Base-by-base conservation (phyloP, 1,284 basidiomycete genomes). In the Boletus semigastroideus region DNA sequence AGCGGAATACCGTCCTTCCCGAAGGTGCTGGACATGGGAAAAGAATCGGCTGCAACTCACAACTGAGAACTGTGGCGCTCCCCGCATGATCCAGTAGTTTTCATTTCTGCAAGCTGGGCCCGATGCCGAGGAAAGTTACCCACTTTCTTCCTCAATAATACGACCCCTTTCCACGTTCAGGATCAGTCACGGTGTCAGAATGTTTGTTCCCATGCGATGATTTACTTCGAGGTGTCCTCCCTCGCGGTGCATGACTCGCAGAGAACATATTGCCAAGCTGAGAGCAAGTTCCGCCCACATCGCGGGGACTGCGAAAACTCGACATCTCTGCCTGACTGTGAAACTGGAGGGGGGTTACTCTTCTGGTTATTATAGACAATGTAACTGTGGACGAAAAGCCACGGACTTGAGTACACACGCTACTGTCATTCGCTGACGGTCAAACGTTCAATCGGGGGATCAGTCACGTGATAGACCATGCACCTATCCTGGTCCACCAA, bases 21-120 rank as follows among this genome's bases (percentile, higher is more conserved):
- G 14, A n/a, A 12, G 22, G 19, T 16, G 27, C 38, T 46, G 22
- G 14, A 39, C 45, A 52, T 51, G 51, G 13, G 46, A 61, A 48
- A 17, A 36, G 17, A 4, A 1, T 25, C 25, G 14, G n/a, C 44
- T 42, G 9, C 27, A 25, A 10, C 27, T 22, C 34, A 9, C 37
- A 39, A 40, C 42, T 39, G 42, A 36, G 16, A 31, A 42, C 28
- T 10, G 20, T 46, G 37, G 41, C 19, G 31, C 46, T 27, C 14
- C 10, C 55, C 30, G 27, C 40, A 37, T 48, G 36, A 37, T 14
- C 20, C 16, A 5, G 25, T 17, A 19, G 3, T 25, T 17, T n/a
- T 45, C 25, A 7, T 25, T 19, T 43, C 14, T 42, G 30, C 17
- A 34, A 20, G 30, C 5, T 39, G 37, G 30, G 13, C 16, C 22